Evolutionary conservation across 331 rosid species (phyloP), one percentile per base, ranked within the genome.

Genomic region (Malus hybrid): DNA sequence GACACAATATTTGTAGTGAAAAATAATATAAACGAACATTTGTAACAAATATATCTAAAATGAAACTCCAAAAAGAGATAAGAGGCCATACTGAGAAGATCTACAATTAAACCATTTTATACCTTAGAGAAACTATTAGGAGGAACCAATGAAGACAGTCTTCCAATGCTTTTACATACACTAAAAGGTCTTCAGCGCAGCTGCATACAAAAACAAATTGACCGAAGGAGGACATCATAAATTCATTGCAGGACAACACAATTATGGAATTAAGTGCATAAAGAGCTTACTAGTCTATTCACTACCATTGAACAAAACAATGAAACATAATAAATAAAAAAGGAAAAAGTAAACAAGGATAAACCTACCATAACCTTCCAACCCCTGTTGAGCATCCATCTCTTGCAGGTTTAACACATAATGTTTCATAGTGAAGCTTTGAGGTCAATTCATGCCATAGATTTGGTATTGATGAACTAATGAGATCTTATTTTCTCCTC

Each of bases 301-400:
- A 62, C 46, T 65, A 65, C 60, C 68, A 79, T 5, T 68, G 42
- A 52, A 18, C 55, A 76, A 24, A 59, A 69, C 44, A 72, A 22
- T 22, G 22, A 22, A 22, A 22, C 22, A 22, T 29, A 5, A 67
- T 10, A 0, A 36, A 39, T 22, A 22, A 3, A 61, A 14, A 48
- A 16, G 56, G 56, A 52, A 36, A 66, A 54, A 32, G 65, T 71
- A 67, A 65, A 76, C 69, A 28, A 55, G 13, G 52, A 75, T 59
- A 67, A 79, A 81, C 77, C 62, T 91, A 94, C 98, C 97, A 84
- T 84, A 94, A 81, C 85, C 97, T 86, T 63, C 95, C 98, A 77
- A 94, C 97, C 80, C 98, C 98, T 39, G 97, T 91, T 71, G 97
- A 94, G 86, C 98, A 94, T 79, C 98, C 98, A 83, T 91, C 98